A percentile compares a stretch with the other conserved stretches of the same genome.
These are phyloP conservation scores for Stagonosporopsis chrysanthemi DNA, from an alignment of 2,329 filamentous ascomycete species.

Conservation along the genomic window DNA sequence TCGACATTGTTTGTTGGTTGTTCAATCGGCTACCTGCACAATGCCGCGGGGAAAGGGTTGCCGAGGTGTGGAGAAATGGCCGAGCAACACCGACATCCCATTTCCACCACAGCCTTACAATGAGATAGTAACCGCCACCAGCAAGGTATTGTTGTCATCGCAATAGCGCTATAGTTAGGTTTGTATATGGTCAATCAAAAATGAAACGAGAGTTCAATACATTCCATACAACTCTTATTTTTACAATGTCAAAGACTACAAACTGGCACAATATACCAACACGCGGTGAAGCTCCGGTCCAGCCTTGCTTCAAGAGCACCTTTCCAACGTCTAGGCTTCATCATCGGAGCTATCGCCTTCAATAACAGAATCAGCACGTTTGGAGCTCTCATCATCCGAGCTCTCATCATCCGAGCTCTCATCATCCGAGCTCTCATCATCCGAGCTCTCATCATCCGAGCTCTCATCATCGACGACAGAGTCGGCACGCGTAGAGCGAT, in stretches of 20 bases:
- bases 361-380: neutral
- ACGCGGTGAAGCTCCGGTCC: neutral
- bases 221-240: no score
- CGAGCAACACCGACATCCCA: neutral
- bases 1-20: conserved; percentile 40
- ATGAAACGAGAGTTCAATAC: neutral
- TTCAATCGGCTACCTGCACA: conserved; percentile 37
- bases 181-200: neutral
- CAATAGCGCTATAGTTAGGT: no score
- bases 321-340: neutral
- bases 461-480: neutral
- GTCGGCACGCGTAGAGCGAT: neutral
- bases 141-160: neutral
- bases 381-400: neutral
- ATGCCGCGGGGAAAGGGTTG: conserved; percentile 42
- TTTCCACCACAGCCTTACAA: neutral
- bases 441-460: neutral
- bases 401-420: neutral
- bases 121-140: neutral
- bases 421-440: neutral
- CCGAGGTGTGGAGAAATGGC: conserved; percentile 37
- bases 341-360: neutral
- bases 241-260: neutral
- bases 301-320: neutral
- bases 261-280: neutral